Evolutionary conservation across 495 filamentous ascomycete genomes (phyloP), one percentile per base, ranked within the genome.

Genomic region (Extremus antarcticus): DNA sequence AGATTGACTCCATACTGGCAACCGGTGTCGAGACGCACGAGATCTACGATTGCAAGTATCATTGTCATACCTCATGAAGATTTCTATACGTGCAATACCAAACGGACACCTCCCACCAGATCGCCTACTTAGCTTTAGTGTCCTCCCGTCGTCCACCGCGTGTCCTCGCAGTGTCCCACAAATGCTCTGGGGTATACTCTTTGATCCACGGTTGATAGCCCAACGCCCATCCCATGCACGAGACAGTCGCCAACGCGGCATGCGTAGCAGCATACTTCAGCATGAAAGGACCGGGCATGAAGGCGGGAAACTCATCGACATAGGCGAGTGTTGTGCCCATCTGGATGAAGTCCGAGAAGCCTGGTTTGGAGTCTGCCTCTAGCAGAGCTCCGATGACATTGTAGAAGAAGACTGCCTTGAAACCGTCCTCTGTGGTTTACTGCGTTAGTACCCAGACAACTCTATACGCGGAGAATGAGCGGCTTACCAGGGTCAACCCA

Each of bases 231-330:
- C 41, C 41, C 4, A 45, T 45, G 8, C 7, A 45, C 8, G 41
- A 45, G 7, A 45, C 41, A 45, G 41, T 45, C 4, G 41, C n/a
- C n/a, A 45, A 45, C 41, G 17, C 4, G 4, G 41, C 41, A 45
- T 45, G 41, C 41, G 41, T 45, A 17, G n/a, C 41, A 45, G 41
- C 19, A 45, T 45, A 45, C 41, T 45, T 45, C 41, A 45, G 41
- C 8, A 45, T 9, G 41, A 45, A 45, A 7, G 41, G 41, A 17
- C 41, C 41, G 41, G 41, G 41, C 3, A 45, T n/a, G 17, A 45
- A 17, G 41, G 17, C 41, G n/a, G 41, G 41, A n/a, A 45, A 45
- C n/a, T 45, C 41, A 17, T 45, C 41, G 16, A 45, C 41, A n/a
- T 45, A 45, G 15, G 41, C 41, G n/a, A 45, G 7, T 3, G 19